A percentile compares a stretch with the other conserved stretches of the same genome.
phyloP scores from a whole-genome alignment of 2,329 filamentous ascomycete species.

The Ilyonectria sp. region DNA sequence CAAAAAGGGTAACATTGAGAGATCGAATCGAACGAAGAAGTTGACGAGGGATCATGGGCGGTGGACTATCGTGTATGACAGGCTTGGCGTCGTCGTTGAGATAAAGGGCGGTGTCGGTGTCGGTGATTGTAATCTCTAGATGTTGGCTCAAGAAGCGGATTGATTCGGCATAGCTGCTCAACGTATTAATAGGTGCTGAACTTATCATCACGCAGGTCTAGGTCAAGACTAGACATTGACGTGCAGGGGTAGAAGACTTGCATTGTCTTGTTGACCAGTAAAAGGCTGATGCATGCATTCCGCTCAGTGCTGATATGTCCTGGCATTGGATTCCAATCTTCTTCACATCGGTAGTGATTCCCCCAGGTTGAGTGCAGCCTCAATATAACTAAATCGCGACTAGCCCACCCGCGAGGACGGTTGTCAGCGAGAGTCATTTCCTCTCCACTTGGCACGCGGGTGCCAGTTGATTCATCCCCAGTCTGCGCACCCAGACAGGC shows the following conservation, averaged over 20 bases:
- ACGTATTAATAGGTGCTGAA: background rate
- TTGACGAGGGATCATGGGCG: constrained; percentile 9
- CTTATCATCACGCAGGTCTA: too few species aligned
- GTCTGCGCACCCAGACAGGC: constrained; percentile 21
- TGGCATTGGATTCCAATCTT: constrained; percentile 24
- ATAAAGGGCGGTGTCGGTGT: constrained; percentile 11
- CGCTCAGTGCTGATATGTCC: constrained; percentile 16
- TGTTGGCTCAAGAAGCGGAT: constrained; percentile 15
- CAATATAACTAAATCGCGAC: background rate
- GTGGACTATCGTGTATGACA: constrained; percentile 3
- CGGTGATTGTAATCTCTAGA: constrained; percentile 21
- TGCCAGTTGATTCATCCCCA: constrained; percentile 3
- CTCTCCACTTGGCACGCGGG: constrained; percentile 2
- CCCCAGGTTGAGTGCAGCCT: constrained; percentile 24
- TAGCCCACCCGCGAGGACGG: constrained; percentile 5
- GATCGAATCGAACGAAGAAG: constrained; percentile 16
- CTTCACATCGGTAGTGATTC: constrained; percentile 23
- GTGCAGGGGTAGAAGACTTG: background rate
- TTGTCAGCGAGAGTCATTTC: constrained; percentile 1
- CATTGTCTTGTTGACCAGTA: constrained; percentile 18
- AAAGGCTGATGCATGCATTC: constrained; percentile 19
- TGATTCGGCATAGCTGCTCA: constrained; percentile 17
- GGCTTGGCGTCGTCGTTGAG: background rate
- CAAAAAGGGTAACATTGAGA: constrained; percentile 17
- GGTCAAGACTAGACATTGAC: too few species aligned